Evolutionary conservation across 2,329 filamentous ascomycete genomes (phyloP).

Genomic region (Phaeophleospora eucalypticola): DNA sequence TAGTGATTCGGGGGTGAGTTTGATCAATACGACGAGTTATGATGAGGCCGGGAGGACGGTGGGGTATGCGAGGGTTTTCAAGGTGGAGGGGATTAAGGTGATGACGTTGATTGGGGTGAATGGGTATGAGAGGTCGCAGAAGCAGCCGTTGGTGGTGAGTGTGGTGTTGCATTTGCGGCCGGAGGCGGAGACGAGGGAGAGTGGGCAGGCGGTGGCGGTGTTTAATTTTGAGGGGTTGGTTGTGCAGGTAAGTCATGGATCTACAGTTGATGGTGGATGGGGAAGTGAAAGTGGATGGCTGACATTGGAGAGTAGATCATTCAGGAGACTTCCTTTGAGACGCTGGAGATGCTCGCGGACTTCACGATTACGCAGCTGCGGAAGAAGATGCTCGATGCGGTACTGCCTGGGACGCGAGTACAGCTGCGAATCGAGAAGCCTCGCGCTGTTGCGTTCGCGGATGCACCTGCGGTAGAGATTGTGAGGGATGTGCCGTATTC

Average conservation of each 20-base stretch:
- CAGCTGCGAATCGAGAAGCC: constrained; percentile 66
- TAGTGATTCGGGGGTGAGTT: constrained; percentile 41
- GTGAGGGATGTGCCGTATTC: constrained; percentile 18
- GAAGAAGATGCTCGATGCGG: constrained; percentile 29
- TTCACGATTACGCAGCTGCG: constrained; percentile 38
- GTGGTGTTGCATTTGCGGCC: constrained; percentile 57
- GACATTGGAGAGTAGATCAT: constrained; percentile 33
- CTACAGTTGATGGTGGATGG: neutral
- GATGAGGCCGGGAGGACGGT: constrained; percentile 21
- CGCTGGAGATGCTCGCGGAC: constrained; percentile 47
- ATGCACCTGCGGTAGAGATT: constrained; percentile 65
- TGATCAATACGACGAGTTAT: constrained; percentile 37
- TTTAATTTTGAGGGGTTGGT: constrained; percentile 59
- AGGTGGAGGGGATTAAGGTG: constrained; percentile 52
- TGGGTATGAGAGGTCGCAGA: constrained; percentile 60
- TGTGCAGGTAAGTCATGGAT: constrained; percentile 53
- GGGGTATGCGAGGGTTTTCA: constrained; percentile 36
- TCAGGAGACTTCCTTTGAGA: constrained; percentile 43
- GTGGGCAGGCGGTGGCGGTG: constrained; percentile 29
- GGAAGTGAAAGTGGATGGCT: constrained; percentile 1
- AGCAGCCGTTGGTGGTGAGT: constrained; percentile 63
- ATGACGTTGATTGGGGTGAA: constrained; percentile 71
- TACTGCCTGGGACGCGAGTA: constrained; percentile 47
- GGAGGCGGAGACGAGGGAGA: constrained; percentile 6
- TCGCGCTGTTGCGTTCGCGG: constrained; percentile 67